These are phyloP conservation scores for Aspergillus fijiensis DNA, from an alignment of 2,329 filamentous ascomycete species.

Conservation along the genomic window DNA sequence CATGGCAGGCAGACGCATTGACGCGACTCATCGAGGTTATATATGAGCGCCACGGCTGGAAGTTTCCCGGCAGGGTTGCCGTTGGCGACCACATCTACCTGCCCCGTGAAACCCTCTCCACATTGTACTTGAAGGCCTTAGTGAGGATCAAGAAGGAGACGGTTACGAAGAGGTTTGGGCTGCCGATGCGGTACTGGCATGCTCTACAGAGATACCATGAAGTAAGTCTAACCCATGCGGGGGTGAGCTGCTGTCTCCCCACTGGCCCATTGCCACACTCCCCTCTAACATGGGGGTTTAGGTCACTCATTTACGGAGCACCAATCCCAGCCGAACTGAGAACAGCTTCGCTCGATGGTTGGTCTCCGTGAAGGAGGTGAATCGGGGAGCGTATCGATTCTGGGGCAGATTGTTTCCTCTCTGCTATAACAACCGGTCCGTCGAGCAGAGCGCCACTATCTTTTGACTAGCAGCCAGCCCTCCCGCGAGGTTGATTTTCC, in stretches of 20 bases:
- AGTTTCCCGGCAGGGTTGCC: constrained; percentile 22
- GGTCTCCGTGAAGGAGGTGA: constrained; percentile 24
- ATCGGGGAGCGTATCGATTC: constrained; percentile 28
- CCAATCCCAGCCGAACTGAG: constrained; percentile 30
- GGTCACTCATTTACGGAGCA: constrained; percentile 33
- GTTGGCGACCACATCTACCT: constrained; percentile 17
- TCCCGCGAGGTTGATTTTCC: neutral
- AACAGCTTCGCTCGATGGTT: constrained; percentile 34
- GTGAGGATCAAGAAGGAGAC: constrained; percentile 23
- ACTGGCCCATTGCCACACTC: neutral
- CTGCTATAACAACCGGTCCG: constrained; percentile 30
- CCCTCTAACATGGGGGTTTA: constrained; percentile 14
- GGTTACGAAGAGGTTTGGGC: constrained; percentile 26
- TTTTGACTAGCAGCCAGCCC: constrained; percentile 16
- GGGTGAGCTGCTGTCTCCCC: neutral
- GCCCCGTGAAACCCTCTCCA: constrained; percentile 21
- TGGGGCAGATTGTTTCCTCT: constrained; percentile 36
- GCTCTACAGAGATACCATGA: constrained; percentile 31
- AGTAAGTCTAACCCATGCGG: constrained; percentile 19
- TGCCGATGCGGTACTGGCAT: constrained; percentile 25
- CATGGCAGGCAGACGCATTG: constrained; percentile 37
- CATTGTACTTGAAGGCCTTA: constrained; percentile 29
- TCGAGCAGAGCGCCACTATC: constrained; percentile 29
- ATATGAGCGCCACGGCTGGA: constrained; percentile 24
- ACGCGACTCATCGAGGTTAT: constrained; percentile 37